Evolutionary conservation across 2,329 filamentous ascomycete species (phyloP).

Genomic region (Ascochyta pisi): DNA sequence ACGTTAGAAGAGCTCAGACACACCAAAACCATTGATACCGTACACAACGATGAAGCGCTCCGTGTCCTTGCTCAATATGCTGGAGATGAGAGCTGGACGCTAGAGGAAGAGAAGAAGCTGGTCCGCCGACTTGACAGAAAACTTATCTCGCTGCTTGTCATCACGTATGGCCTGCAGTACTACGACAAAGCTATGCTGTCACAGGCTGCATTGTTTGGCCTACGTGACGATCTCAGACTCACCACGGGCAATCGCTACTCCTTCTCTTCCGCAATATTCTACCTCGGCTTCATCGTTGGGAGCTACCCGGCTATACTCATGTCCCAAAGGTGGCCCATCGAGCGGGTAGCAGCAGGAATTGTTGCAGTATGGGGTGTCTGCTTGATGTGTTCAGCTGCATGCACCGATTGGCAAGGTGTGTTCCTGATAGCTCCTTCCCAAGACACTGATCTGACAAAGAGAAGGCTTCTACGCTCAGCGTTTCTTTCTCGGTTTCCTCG

Average conservation of each 20-base stretch:
- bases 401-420: no score
- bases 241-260: constrained; percentile 52
- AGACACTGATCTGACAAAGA: no score
- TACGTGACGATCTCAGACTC: constrained; percentile 44
- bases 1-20: no score
- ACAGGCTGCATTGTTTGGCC: constrained; percentile 48
- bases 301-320: constrained; percentile 55
- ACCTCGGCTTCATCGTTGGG: constrained; percentile 57
- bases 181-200: constrained; percentile 57
- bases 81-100: constrained; percentile 54
- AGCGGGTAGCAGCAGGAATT: constrained; percentile 53
- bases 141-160: constrained; percentile 31
- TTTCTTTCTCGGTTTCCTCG: constrained; percentile 62
- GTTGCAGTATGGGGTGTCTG: constrained; percentile 57
- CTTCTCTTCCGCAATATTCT: constrained; percentile 54
- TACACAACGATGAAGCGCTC: constrained; percentile 29
- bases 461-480: constrained; percentile 57
- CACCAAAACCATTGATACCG: constrained; percentile 21
- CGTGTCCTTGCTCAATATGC: constrained; percentile 39
- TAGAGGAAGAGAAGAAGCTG: constrained; percentile 49
- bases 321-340: constrained; percentile 57
- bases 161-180: constrained; percentile 41
- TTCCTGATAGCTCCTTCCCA: no score
- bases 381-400: constrained; percentile 15
- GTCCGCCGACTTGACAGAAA: constrained; percentile 33